Evolutionary conservation across 805 yeast species (phyloP).

Genomic region (Starmerella sirachaensis): DNA sequence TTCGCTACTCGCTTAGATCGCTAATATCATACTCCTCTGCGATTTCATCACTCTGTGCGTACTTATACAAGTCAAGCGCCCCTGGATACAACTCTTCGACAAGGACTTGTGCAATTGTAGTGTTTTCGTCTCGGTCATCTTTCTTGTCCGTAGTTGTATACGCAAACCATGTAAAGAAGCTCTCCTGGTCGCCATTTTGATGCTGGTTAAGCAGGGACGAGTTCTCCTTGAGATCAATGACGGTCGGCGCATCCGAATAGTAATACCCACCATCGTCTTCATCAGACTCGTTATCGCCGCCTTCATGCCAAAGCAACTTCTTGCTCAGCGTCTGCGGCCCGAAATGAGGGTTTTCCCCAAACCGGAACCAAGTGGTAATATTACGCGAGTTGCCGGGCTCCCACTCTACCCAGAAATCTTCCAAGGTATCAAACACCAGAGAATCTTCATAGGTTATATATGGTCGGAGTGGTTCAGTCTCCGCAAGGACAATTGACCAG

Average conservation of each 20-base stretch:
- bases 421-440: slow-evolving; percentile 56
- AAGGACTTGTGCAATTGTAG: slow-evolving; percentile 58
- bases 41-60: slow-evolving; percentile 14
- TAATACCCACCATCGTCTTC: slow-evolving; percentile 11
- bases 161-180: slow-evolving; percentile 75
- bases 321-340: slow-evolving; percentile 52
- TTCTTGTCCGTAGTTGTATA: slow-evolving; percentile 76
- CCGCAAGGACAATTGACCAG: slow-evolving; percentile 79
- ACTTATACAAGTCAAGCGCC: slow-evolving; percentile 56
- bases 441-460: slow-evolving; percentile 65
- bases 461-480: slow-evolving; percentile 67
- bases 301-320: slow-evolving; percentile 33
- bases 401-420: slow-evolving; percentile 47
- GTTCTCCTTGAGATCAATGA: slow-evolving; percentile 58
- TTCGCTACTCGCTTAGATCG: slow-evolving; percentile 9
- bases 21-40: slow-evolving; percentile 22
- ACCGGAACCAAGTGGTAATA: slow-evolving; percentile 49
- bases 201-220: slow-evolving; percentile 45
- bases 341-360: slow-evolving; percentile 39
- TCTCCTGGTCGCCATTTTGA: slow-evolving; percentile 37
- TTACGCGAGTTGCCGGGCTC: slow-evolving; percentile 37
- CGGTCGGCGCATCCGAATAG: slow-evolving; percentile 38
- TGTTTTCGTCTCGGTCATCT: slow-evolving; percentile 50
- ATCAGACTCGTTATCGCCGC: slow-evolving; percentile 1
- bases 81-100: slow-evolving; percentile 74